A percentile compares a stretch with the other conserved stretches of the same genome.
Conservation (phyloP, 805 yeast genomes). For the Ogataea zsoltii region DNA sequence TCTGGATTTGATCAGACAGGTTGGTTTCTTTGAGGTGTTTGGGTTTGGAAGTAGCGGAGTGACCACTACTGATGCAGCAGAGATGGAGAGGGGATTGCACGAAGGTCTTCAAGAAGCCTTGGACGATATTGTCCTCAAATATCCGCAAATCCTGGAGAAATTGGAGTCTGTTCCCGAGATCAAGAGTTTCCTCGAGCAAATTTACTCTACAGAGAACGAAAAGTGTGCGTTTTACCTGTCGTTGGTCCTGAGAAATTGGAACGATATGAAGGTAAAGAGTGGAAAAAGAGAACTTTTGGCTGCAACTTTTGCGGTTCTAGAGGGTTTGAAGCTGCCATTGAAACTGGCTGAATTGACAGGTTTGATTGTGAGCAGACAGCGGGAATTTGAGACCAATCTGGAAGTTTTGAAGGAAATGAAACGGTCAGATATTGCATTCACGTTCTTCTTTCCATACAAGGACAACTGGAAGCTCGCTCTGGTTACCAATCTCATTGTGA, state of each 20-base stretch:
- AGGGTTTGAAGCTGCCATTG: constrained; percentile 68
- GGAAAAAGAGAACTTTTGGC: constrained; percentile 38
- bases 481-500: constrained; percentile 19
- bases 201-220: constrained; percentile 23
- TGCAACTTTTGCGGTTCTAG: constrained; percentile 54
- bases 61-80: constrained; percentile 9
- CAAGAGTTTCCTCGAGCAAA: constrained; percentile 17
- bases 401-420: constrained; percentile 30
- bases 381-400: constrained; percentile 31
- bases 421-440: constrained; percentile 62
- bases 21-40: constrained; percentile 62
- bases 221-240: constrained; percentile 45
- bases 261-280: constrained; percentile 32
- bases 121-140: constrained; percentile 20
- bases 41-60: constrained; percentile 34
- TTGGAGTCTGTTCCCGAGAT: constrained; percentile 11
- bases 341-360: constrained; percentile 53
- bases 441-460: constrained; percentile 52
- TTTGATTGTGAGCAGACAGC: constrained; percentile 39
- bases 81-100: constrained; percentile 16
- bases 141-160: constrained; percentile 22
- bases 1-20: constrained; percentile 53
- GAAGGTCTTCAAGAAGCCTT: constrained; percentile 14
- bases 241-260: constrained; percentile 52
- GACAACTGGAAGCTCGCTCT: constrained; percentile 49